Base-by-base conservation (phyloP, 768 basidiomycete genomes). In the Xerocomus spinulosus region DNA sequence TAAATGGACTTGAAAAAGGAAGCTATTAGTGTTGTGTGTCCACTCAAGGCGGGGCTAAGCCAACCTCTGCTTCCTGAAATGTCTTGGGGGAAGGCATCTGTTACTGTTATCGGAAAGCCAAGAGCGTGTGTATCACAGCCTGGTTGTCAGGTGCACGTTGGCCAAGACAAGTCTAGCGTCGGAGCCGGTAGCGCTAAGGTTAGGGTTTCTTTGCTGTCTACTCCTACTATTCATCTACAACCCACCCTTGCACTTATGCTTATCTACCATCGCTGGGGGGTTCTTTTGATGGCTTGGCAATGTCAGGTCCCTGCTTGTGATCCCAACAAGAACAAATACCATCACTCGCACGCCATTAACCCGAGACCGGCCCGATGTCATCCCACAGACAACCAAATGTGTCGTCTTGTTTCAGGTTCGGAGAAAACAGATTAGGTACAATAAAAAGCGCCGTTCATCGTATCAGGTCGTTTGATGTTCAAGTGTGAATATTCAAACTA, bases 1-100 rank as follows among this genome's bases (percentile, higher is more conserved):
- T 85, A 85, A 13, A 72, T 42, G 18, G 61, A 67, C 74, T 80
- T 55, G 26, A 33, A 30, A 17, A 12, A 24, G 14, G 13, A 28
- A 17, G 13, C 3, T 40, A 18, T 46, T 4, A 47, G 30, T 26
- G 17, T 9, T 29, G 26, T 30, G 20, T 14, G 41, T 42, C 28
- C 9, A 17, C 13, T 15, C 42, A 17, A 35, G 3, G 42, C 25
- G 40, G n/a, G 25, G 28, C 30, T 14, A 28, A 32, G 26, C 26
- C 14, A 45, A 66, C 64, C 64, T 66, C 53, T 39, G 66, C 61
- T 45, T 68, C 64, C 35, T 50, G 55, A 51, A 68, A 59, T 35
- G 58, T 62, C 62, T 57, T 65, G 42, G 48, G 35, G 20, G 62
- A 42, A 17, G 56, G 35, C 64, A 67, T 64, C 48, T 48, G 43